Percentiles rank a stretch among this genome's conserved stretches.
phyloP scores from a whole-genome alignment of 768 basidiomycete genomes.

The Naganishia randhawae region DNA sequence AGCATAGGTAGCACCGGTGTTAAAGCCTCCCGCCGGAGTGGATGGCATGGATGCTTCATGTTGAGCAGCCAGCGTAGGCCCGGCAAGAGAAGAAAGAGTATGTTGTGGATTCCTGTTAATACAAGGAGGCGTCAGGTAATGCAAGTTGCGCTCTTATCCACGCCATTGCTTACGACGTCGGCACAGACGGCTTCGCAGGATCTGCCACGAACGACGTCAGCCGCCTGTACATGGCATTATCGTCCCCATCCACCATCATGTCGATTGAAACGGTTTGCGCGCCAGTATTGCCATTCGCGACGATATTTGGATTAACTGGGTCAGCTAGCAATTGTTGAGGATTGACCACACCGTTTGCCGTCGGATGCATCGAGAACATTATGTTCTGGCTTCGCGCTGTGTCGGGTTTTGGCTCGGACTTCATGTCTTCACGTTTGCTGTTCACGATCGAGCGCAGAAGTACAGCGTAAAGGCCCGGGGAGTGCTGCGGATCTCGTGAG shows the following conservation, averaged over 20 bases:
- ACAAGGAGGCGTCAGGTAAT: background rate
- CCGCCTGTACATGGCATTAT: conserved; percentile 14
- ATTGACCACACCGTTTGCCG: conserved; percentile 4
- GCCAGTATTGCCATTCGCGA: conserved; percentile 5
- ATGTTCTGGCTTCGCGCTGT: background rate
- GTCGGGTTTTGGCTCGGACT: conserved; percentile 1
- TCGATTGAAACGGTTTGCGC: conserved; percentile 1
- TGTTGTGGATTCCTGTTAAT: conserved; percentile 4
- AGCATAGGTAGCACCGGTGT: background rate
- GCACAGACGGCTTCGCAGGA: conserved; percentile 1
- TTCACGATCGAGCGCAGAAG: conserved; percentile 22
- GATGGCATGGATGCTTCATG: conserved; percentile 15
- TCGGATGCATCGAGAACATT: conserved; percentile 12
- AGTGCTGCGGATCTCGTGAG: conserved; percentile 75
- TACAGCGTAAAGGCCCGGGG: conserved; percentile 78
- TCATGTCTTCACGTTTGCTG: conserved; percentile 54
- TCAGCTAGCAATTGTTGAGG: conserved; percentile 5
- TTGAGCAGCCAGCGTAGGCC: conserved; percentile 15
- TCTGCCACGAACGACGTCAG: conserved; percentile 1
- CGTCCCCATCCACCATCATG: conserved; percentile 7
- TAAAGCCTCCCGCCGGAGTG: conserved; percentile 1
- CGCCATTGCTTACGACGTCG: background rate
- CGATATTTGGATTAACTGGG: background rate
- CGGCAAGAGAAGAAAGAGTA: background rate
- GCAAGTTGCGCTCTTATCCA: background rate